Percentiles rank a stretch among this genome's conserved stretches.
These are phyloP conservation scores for Xylariales sp. DNA, from an alignment of 2,329 filamentous ascomycete genomes.

Conservation along the genomic window DNA sequence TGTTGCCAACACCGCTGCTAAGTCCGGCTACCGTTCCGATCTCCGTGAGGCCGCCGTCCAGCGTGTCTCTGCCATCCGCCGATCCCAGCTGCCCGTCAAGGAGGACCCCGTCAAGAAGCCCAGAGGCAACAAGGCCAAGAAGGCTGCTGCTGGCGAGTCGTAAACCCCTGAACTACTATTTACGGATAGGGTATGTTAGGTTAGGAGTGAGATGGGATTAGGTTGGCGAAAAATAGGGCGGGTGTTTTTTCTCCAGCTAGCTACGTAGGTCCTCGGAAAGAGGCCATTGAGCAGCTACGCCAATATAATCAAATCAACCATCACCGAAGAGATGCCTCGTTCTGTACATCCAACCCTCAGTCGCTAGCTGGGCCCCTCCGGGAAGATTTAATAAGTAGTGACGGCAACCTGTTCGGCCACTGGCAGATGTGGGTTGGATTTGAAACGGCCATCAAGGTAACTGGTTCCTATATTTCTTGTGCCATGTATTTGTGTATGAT, in stretches of 20 bases:
- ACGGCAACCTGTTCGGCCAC: too few relatives aligned
- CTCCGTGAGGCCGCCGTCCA: slow-evolving; percentile 75
- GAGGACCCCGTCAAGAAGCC: slow-evolving; percentile 67
- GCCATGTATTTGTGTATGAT: too few relatives aligned
- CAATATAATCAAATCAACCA: slow-evolving; percentile 3
- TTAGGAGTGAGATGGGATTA: too few relatives aligned
- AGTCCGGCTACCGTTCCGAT: slow-evolving; percentile 80
- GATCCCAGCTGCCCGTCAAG: slow-evolving; percentile 76
- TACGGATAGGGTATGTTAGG: too few relatives aligned
- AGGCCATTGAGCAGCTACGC: not conserved
- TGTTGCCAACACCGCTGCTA: slow-evolving; percentile 77
- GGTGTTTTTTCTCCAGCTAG: slow-evolving; percentile 5
- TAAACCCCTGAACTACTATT: too few relatives aligned
- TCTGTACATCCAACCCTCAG: too few relatives aligned
- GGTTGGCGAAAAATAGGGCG: slow-evolving; percentile 1
- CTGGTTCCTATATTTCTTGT: too few relatives aligned
- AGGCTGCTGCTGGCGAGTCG: slow-evolving; percentile 54
- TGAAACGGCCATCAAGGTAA: too few relatives aligned
- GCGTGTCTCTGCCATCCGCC: slow-evolving; percentile 81
- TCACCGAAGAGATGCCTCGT: not conserved
- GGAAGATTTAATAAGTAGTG: too few relatives aligned
- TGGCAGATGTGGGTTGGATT: too few relatives aligned
- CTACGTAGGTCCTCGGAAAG: not conserved
- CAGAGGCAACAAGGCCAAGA: slow-evolving; percentile 74
- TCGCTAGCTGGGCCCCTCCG: too few relatives aligned